A percentile compares a stretch with the other conserved stretches of the same genome.
Evolutionary conservation across 2,329 filamentous ascomycete genomes (phyloP).

Genomic region (Acephala macrosclerotiorum): DNA sequence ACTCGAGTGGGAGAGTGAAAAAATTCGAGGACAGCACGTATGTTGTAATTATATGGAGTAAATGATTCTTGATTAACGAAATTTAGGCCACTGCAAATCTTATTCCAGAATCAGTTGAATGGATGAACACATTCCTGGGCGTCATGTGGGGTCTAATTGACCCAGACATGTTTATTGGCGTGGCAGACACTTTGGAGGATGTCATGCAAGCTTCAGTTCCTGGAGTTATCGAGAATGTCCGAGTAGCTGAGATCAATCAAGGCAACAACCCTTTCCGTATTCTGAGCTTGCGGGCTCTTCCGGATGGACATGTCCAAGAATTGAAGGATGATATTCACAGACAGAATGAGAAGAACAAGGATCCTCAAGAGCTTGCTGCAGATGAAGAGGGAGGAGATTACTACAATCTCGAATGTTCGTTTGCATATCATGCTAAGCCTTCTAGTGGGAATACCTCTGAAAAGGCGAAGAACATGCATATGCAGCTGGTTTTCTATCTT

Average conservation of each 20-base stretch:
- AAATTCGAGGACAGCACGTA: slow-evolving; percentile 82
- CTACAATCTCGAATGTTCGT: slow-evolving; percentile 90
- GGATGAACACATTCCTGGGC: slow-evolving; percentile 90
- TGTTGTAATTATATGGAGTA: slow-evolving; percentile 47
- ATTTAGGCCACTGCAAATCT: slow-evolving; percentile 80
- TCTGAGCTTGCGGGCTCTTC: slow-evolving; percentile 84
- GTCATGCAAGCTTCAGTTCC: slow-evolving; percentile 97
- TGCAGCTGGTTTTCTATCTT: slow-evolving; percentile 94
- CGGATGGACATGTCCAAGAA: slow-evolving; percentile 81
- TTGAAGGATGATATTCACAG: slow-evolving; percentile 83
- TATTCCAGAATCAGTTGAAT: slow-evolving; percentile 91
- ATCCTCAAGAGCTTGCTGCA: slow-evolving; percentile 85
- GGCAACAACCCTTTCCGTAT: slow-evolving; percentile 90
- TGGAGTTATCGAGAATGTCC: slow-evolving; percentile 89
- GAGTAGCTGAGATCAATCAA: slow-evolving; percentile 93
- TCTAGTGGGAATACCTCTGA: slow-evolving; percentile 73
- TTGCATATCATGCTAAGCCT: slow-evolving; percentile 90
- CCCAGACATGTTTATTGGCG: slow-evolving; percentile 88
- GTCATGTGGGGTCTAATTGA: slow-evolving; percentile 93
- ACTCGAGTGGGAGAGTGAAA: slow-evolving; percentile 87
- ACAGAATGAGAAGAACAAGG: slow-evolving; percentile 81
- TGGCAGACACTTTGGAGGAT: slow-evolving; percentile 94
- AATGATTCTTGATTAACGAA: slow-evolving; percentile 13
- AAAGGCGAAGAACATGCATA: slow-evolving; percentile 94
- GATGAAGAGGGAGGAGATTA: slow-evolving; percentile 91